Evolutionary conservation across 2,329 filamentous ascomycete genomes (phyloP), one percentile per base, ranked within the genome.

Genomic region (Venturiaceae sp.): DNA sequence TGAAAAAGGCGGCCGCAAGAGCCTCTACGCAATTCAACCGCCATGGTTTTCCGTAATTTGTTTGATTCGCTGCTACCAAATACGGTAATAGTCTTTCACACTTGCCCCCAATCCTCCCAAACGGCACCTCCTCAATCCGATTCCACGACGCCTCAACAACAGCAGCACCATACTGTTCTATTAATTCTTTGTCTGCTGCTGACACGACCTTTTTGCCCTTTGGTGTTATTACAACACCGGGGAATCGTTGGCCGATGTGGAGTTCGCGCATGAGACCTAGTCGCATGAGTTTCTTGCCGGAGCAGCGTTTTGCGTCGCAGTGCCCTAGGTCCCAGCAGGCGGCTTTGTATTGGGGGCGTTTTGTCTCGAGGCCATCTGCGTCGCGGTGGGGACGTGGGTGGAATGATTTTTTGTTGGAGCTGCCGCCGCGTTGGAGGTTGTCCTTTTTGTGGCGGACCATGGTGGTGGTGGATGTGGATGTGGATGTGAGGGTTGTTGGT

Each of bases 401-500:
- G 75, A 62, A 79, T 77, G 62, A 21, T 7, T 13, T 54, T 32
- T 39, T 36, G 19, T 30, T 34, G 55, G 26, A 50, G 36, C 33
- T 30, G 28, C 19, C 26, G 70, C 39, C 36, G 44, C 87, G 83
- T 65, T 23, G 46, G 69, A 85, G 83, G 65, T 81, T 81, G 74
- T 96, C 92, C 75, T 97, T 97, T 76, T 96, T 97, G 75, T 96
- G 92, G 61, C 92, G 90, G 58, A 96, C 91, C 92, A 96, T 96
- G 14, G 11, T 59, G 54, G 3, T 34, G 6, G 32, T 55, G 9
- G 52, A 11, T 28, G 23, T 28, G 11, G 7, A 21, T 14, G 14
- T 47, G 4, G 2, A 14, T 5, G 41, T 50, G 44, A 11, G 14
- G 30, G 44, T 11, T 28, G 2, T 13, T 50, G 13, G 13, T 13